Base-by-base conservation (phyloP, 2,329 filamentous ascomycete genomes). In the Myriangium duriaei region DNA sequence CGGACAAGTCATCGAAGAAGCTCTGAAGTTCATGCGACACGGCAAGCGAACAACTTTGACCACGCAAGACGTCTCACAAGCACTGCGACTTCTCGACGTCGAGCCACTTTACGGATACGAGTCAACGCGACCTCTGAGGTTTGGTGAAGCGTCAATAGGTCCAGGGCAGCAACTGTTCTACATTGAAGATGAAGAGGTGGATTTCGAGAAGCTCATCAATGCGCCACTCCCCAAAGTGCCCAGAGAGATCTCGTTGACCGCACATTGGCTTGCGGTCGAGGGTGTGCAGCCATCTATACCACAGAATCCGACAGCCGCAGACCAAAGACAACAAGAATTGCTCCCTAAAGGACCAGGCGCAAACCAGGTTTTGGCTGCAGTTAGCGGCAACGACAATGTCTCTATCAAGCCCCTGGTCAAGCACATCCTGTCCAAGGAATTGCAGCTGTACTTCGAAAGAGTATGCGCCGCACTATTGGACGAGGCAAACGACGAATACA, bases 131-230 rank as follows among this genome's bases (percentile, higher is more conserved):
- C 84, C 87, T 16, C 64, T 98, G 51, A 75, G 82, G 39, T 98
- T 92, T 54, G 91, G 91, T 36, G 91, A 98, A 61, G 91, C 91
- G 3, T 92, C 83, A 41, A 67, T 98, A 43, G 91, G 91, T 0
- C 86, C 87, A 11, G 87, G 88, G 7, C 91, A 98, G 61, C 86
- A 88, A 37, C 66, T 98, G 14, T 98, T 88, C 61, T 98, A 98
- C 57, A 81, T 98, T 26, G 91, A 98, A 55, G 91, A 98, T 57
- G 91, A 98, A 55, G 91, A 98, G 65, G 80, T 96, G 39, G 91
- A 98, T 60, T 96, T 98, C 55, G 91, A 98, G 65, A 96, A 96
- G 67, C 68, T 98, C 48, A 95, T 98, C 57, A 98, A 98, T 63
- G 86, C 86, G 47, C 84, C 91, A 4, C 63, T 98, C 48, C 91